These are phyloP conservation scores for Trebouxia sp. DNA, from an alignment of 139 green algal genomes.

Conservation along the genomic window DNA sequence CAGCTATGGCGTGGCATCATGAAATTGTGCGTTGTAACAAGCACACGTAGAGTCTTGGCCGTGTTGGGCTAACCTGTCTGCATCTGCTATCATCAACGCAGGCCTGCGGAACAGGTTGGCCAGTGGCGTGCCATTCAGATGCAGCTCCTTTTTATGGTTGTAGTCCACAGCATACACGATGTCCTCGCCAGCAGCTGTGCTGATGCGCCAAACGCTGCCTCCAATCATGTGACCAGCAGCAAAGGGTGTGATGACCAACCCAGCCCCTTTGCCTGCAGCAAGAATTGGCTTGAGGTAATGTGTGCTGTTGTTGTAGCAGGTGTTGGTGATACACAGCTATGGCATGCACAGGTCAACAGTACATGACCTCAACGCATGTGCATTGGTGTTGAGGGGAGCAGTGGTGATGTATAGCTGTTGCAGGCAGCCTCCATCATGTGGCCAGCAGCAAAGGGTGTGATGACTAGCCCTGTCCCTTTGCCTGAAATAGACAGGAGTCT, in stretches of 20 bases:
- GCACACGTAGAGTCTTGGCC: too few species aligned
- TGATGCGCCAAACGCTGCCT: conserved; percentile 85
- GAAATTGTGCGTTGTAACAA: too few species aligned
- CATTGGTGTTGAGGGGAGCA: too few species aligned
- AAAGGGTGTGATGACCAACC: conserved; percentile 75
- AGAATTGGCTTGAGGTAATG: too few species aligned
- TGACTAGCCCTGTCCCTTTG: conserved; percentile 57
- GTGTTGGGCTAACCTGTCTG: conserved; percentile 41
- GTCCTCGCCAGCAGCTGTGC: conserved; percentile 65
- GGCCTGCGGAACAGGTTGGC: conserved; percentile 59
- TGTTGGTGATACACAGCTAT: too few species aligned
- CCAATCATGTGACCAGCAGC: conserved; percentile 84
- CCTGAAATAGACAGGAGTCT: too few species aligned
- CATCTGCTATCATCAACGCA: conserved; percentile 78
- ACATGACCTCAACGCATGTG: too few species aligned
- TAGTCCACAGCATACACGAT: conserved; percentile 90
- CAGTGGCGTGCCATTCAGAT: conserved; percentile 68
- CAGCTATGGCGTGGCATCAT: too few species aligned
- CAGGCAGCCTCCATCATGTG: conserved; percentile 77
- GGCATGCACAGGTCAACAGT: too few species aligned
- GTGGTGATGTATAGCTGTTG: too few species aligned
- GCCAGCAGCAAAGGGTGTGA: conserved; percentile 81
- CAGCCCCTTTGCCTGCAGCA: conserved; percentile 49
- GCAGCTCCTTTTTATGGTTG: conserved; percentile 79
- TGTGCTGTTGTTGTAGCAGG: too few species aligned